Conservation (phyloP, 108 stramenopile species). For the Ochromonas danica region DNA sequence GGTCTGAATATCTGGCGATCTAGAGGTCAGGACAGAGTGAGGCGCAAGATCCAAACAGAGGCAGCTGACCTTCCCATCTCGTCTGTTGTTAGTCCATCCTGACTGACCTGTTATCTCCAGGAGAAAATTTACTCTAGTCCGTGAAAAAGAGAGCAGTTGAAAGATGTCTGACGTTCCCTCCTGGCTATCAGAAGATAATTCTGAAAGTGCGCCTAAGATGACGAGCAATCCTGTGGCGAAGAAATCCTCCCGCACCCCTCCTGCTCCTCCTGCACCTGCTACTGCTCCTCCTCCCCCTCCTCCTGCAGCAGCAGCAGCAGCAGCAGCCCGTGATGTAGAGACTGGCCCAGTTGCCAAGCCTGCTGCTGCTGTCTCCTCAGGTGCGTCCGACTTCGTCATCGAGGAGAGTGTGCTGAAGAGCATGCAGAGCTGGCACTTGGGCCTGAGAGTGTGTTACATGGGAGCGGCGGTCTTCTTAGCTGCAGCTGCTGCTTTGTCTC, state of each 20-base stretch:
- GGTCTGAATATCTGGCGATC: no score
- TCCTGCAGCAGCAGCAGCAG: neutral
- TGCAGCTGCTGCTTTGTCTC: neutral
- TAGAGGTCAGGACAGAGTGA: no score
- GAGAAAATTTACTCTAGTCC: no score
- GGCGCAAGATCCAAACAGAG: no score
- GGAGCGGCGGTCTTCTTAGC: neutral
- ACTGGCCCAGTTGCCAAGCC: neutral
- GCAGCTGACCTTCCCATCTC: no score
- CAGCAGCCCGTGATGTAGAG: neutral
- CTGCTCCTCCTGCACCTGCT: neutral
- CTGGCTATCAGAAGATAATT: constrained; percentile 1
- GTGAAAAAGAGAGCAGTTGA: no score
- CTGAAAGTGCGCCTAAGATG: neutral
- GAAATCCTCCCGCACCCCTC: neutral
- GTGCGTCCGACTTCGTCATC: neutral
- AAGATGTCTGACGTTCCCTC: constrained; percentile 16
- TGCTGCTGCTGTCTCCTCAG: neutral
- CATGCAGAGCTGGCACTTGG: constrained; percentile 20
- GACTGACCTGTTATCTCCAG: no score
- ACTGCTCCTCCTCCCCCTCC: neutral
- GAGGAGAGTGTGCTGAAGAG: neutral
- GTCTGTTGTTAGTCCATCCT: no score
- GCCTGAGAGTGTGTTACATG: neutral
- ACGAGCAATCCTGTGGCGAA: neutral